Evolutionary conservation across 176 grass and related monocot genomes (phyloP).

Genomic region (Paspalum notatum): DNA sequence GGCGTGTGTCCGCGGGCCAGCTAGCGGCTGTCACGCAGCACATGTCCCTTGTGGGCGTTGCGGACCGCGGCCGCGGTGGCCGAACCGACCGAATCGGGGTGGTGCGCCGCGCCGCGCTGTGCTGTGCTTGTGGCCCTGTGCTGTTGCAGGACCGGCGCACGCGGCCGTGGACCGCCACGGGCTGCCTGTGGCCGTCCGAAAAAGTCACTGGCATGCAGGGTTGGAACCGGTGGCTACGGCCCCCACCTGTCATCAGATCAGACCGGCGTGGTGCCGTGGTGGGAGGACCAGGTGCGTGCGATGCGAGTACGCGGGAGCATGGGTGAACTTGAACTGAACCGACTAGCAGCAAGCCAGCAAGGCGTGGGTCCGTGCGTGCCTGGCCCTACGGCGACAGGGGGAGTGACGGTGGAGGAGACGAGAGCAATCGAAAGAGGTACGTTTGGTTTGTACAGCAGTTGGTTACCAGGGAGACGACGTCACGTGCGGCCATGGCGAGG

Average conservation of each 20-base stretch:
- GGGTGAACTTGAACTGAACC: background rate
- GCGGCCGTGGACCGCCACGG: background rate
- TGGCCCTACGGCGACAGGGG: background rate
- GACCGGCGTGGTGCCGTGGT: constrained; percentile 12
- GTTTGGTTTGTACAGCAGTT: no score
- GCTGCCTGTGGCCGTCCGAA: background rate
- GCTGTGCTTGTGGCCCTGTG: no score
- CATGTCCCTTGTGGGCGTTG: background rate
- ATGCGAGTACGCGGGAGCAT: no score
- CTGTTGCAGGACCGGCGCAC: no score
- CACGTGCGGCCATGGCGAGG: constrained; percentile 84
- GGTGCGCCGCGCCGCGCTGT: constrained; percentile 24
- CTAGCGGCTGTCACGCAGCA: constrained; percentile 40
- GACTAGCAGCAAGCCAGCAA: background rate
- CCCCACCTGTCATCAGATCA: background rate
- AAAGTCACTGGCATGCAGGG: constrained; percentile 39
- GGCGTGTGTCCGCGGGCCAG: background rate
- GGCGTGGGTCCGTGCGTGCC: constrained; percentile 20
- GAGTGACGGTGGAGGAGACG: no score
- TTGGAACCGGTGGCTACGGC: background rate
- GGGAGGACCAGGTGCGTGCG: no score
- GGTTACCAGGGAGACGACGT: constrained; percentile 79
- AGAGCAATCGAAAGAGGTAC: no score
- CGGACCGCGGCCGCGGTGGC: background rate
- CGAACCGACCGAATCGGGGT: background rate